These are phyloP conservation scores for Globisporangium abappressorium DNA, from an alignment of 352 stramenopile genomes.

Conservation along the genomic window DNA sequence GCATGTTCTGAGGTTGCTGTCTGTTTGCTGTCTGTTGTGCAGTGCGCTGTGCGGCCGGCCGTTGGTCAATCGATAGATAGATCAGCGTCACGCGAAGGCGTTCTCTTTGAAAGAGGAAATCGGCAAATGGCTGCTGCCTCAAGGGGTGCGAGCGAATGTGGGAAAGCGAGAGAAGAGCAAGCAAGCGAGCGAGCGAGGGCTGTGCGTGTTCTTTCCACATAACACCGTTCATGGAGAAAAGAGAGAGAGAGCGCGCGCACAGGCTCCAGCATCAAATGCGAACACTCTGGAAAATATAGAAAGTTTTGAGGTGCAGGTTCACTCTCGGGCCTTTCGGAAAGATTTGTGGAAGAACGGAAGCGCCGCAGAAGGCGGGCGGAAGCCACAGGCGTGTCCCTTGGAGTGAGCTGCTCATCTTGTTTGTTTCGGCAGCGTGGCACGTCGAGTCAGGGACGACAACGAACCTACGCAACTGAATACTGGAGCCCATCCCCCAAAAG, in stretches of 20 bases:
- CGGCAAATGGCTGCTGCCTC: constrained; percentile 4
- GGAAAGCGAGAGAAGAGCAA: no score
- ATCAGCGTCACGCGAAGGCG: not conserved
- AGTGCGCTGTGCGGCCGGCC: not conserved
- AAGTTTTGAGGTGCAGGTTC: not conserved
- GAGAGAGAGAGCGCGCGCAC: not conserved
- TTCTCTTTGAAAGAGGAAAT: not conserved
- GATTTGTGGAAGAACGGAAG: not conserved
- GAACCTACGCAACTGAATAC: not conserved
- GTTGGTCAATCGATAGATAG: not conserved
- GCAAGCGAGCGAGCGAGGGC: not conserved
- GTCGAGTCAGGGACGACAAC: constrained; percentile 8
- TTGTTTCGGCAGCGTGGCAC: constrained; percentile 1
- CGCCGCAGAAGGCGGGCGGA: not conserved
- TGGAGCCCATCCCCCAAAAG: not conserved
- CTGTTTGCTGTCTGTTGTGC: not conserved
- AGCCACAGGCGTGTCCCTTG: no score
- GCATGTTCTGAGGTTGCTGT: constrained; percentile 2
- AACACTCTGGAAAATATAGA: not conserved
- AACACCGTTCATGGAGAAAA: not conserved
- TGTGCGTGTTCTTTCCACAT: constrained; percentile 11
- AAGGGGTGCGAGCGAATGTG: constrained; percentile 1
- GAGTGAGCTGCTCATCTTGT: not conserved
- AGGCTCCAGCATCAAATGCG: not conserved
- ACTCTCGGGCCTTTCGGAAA: not conserved